Evolutionary conservation across 148 eudicot species (phyloP).

Genomic region (Cornus suecica): DNA sequence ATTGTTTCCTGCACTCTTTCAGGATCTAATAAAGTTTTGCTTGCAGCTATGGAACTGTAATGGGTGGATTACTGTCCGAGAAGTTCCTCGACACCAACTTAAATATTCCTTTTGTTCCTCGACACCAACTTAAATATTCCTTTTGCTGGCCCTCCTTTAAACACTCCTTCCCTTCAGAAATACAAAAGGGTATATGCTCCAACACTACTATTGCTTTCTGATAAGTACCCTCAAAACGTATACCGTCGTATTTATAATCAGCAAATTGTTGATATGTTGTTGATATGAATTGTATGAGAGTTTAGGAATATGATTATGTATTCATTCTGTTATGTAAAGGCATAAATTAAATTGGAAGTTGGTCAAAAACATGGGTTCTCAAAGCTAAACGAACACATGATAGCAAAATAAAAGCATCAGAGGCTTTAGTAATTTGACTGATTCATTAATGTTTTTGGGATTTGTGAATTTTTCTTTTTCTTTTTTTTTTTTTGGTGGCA

Average conservation of each 20-base stretch:
- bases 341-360: neutral
- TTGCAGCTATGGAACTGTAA: conserved; percentile 93
- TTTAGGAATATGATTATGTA: neutral
- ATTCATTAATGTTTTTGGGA: too few species aligned
- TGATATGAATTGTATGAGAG: neutral
- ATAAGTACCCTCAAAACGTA: neutral
- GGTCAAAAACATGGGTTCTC: neutral
- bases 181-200: conserved; percentile 77
- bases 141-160: conserved; percentile 87
- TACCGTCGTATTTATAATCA: neutral
- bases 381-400: too few species aligned
- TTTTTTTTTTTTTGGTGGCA: too few species aligned
- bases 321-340: neutral
- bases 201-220: too few species aligned
- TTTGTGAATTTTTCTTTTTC: too few species aligned
- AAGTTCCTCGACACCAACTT: conserved; percentile 91
- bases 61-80: conserved; percentile 95
- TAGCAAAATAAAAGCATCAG: too few species aligned
- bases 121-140: conserved; percentile 93
- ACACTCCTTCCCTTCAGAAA: conserved; percentile 97
- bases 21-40: neutral
- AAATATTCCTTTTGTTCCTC: too few species aligned
- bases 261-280: neutral
- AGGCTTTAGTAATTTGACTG: too few species aligned
- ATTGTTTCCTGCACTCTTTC: neutral